Base-by-base conservation (phyloP, 148 eudicot genomes). In the Chenopodium quinoa region DNA sequence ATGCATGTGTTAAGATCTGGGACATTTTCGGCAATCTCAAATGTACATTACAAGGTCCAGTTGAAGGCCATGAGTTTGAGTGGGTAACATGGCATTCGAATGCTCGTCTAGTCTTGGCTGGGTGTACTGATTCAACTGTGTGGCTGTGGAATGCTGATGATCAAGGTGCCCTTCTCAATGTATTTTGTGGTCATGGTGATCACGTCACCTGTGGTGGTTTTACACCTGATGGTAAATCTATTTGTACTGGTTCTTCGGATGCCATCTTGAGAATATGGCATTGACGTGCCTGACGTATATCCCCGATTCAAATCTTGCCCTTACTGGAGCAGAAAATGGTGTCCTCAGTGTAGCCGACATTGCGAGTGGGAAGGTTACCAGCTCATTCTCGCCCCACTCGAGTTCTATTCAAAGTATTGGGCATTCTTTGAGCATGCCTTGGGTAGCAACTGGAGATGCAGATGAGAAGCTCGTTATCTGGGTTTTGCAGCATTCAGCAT, bases 211-310 rank as follows among this genome's bases (percentile, higher is more conserved):
- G 75, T 72, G 75, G 75, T 17, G 75, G 34, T 44, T 72, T 72
- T 40, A 37, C 75, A 20, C 75, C 75, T 37, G 54, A 72, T 44
- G 75, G 75, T 72, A 72, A 72, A 72, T 37, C 75, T 37, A 40
- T 40, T 44, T 72, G 75, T 72, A 72, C 75, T 16, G 75, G 75
- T 19, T 72, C 75, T 44, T 5, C 2, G 11, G 75, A 44, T 16
- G 62, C 62, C 54, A n/a, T 29, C 56, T 19, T 72, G 54, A 72
- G 54, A 22, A 72, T 72, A 44, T 72, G 54, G 54, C 62, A 56
- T 56, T 56, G 62, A 56, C 19, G 1, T 56, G 62, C 22, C 20
- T 56, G 62, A 17, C 62, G 5, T 56, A 56, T 56, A 56, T 22
- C 4, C 16, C 62, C 4, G 62, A 56, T 56, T 56, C 62, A 56